A percentile compares a stretch with the other conserved stretches of the same genome.
phyloP scores from a whole-genome alignment of 129 eudicot species.

The Heracleum sosnowskyi region DNA sequence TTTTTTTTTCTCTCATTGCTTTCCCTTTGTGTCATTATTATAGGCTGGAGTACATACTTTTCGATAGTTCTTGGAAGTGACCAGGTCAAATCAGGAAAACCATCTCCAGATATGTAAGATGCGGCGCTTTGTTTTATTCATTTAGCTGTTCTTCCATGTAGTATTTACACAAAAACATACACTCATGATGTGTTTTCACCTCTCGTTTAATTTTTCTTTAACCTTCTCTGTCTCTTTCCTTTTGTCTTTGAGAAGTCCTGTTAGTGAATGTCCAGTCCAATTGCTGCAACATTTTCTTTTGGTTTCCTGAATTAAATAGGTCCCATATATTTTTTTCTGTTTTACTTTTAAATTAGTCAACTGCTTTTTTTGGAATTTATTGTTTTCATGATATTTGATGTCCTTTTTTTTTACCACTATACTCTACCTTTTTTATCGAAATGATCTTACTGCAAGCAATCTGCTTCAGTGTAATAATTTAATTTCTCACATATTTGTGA shows the following conservation, averaged over 20 bases:
- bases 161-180: background rate
- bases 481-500: background rate
- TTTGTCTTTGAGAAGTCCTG: background rate
- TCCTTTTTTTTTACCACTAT: background rate
- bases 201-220: too few species aligned
- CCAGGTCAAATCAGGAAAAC: conserved; percentile 83
- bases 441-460: background rate
- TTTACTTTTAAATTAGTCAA: background rate
- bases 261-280: conserved; percentile 2
- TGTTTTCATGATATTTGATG: background rate
- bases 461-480: background rate
- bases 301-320: background rate
- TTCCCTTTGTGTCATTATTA: conserved; percentile 9
- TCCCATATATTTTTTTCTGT: background rate
- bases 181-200: background rate
- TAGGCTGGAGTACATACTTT: conserved; percentile 74
- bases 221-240: background rate
- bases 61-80: conserved; percentile 77
- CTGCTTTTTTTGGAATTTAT: background rate
- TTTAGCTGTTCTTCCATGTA: background rate
- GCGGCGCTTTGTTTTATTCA: background rate
- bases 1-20: background rate
- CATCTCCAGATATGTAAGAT: conserved; percentile 81
- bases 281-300: background rate
- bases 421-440: background rate